Evolutionary conservation across 805 yeast genomes (phyloP).

Genomic region (Saccharomycopsis oosterbeekiorum): DNA sequence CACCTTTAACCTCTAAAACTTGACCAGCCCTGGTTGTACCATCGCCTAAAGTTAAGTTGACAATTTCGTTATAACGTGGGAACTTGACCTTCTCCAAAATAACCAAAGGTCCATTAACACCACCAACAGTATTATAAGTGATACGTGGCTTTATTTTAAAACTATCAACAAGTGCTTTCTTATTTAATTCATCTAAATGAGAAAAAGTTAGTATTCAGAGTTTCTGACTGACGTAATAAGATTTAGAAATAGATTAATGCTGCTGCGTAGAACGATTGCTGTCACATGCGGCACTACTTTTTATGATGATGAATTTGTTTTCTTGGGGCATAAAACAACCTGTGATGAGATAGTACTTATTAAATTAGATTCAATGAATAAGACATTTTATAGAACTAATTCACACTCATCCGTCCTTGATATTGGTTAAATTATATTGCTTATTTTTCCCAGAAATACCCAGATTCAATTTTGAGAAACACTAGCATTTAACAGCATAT

Average conservation of each 20-base stretch:
- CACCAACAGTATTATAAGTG: slow-evolving; percentile 93
- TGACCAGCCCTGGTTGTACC: slow-evolving; percentile 94
- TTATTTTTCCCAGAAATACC: too few relatives aligned
- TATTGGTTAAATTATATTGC: too few relatives aligned
- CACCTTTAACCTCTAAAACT: slow-evolving; percentile 95
- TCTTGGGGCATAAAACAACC: too few relatives aligned
- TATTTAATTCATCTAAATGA: slow-evolving; percentile 59
- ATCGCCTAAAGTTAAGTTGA: slow-evolving; percentile 91
- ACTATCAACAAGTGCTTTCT: slow-evolving; percentile 85
- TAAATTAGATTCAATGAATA: too few relatives aligned
- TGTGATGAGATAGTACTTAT: too few relatives aligned
- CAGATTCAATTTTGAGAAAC: too few relatives aligned
- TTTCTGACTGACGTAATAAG: too few relatives aligned
- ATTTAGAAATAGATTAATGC: background rate
- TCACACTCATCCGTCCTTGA: too few relatives aligned
- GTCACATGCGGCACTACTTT: too few relatives aligned
- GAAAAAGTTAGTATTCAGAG: background rate
- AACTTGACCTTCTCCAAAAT: slow-evolving; percentile 77
- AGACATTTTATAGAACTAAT: too few relatives aligned
- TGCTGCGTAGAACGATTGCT: background rate
- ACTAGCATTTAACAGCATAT: too few relatives aligned
- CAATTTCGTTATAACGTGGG: slow-evolving; percentile 93
- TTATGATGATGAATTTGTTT: too few relatives aligned
- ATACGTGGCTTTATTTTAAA: slow-evolving; percentile 85
- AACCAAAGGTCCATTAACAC: slow-evolving; percentile 97